These are phyloP conservation scores for Dictyostelium intermedium DNA, from an alignment of 78 protist species.

Conservation along the genomic window DNA sequence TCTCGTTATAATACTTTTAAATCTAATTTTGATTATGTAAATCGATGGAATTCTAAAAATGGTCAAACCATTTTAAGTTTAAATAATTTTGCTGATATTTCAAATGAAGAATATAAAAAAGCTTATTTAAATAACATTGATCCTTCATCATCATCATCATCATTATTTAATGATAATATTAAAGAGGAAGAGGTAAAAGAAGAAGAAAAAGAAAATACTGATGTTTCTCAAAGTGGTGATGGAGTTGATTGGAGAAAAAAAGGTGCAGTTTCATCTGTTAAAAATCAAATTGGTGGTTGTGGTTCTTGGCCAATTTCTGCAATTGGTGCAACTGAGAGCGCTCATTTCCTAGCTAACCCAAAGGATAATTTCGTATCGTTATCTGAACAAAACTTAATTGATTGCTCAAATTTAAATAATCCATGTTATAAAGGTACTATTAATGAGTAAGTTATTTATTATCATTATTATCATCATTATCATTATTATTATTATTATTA, in stretches of 20 bases:
- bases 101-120: slow-evolving; percentile 42
- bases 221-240: too few species aligned
- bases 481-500: background rate
- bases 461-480: too few species aligned
- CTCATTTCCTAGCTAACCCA: background rate
- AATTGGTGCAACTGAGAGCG: slow-evolving; percentile 1
- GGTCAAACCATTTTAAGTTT: slow-evolving; percentile 42
- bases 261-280: slow-evolving; percentile 82
- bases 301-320: slow-evolving; percentile 87
- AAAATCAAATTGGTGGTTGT: slow-evolving; percentile 90
- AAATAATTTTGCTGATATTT: slow-evolving; percentile 54
- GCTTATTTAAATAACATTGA: slow-evolving; percentile 2
- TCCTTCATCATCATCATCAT: background rate
- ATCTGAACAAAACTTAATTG: slow-evolving; percentile 17
- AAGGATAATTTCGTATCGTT: background rate
- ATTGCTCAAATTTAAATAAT: slow-evolving; percentile 25
- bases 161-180: background rate
- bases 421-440: slow-evolving; percentile 82
- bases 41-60: slow-evolving; percentile 46
- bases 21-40: slow-evolving; percentile 35
- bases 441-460: background rate
- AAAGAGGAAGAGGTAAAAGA: background rate
- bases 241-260: slow-evolving; percentile 4
- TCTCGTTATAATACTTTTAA: slow-evolving; percentile 32
- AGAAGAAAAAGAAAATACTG: background rate